Base-by-base conservation (phyloP, 1,139 yeast species). In the Debaryomycetaceae sp. region DNA sequence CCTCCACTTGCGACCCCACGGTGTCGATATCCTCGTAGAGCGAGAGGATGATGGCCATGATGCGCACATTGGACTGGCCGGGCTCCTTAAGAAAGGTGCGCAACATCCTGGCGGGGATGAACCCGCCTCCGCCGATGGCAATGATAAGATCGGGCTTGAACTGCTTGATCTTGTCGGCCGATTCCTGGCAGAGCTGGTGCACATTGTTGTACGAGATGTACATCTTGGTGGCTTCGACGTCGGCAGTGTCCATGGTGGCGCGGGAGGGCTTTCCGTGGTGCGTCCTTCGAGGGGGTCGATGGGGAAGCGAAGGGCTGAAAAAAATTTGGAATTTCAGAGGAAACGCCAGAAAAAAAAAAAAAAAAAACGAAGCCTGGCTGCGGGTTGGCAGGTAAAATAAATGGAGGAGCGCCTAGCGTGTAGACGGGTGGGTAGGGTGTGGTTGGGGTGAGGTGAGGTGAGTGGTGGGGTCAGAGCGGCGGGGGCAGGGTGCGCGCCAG, bases 81-180 rank as follows among this genome's bases (percentile, higher is more conserved):
- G 83, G 83, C 42, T 79, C 80, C 59, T 86, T 88, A 49, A 89
- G 67, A 61, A 89, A 89, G 1, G 96, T 80, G 57, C 97, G 77
- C 48, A 89, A 74, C 63, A 89, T 89, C 55, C 97, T 77, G 18
- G 97, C 96, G 12, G 97, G 97, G 40, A 89, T 89, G 59, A 89
- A 83, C 4, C 97, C 97, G 48, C 97, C 95, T 41, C 95, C 95
- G 49, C 83, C 76, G 49, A 89, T 85, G 46, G 96, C 96, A 40
- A 89, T 80, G 61, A 89, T 86, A 43, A 86, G 69, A 58, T 84
- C 91, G 18, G 96, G 96, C 49, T 80, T 75, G 57, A 75, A 79
- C 28, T 65, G 69, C 56, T 83, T 74, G 50, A 88, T 76, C 41
- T 71, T 70, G 38, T 68, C 77, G 14, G 96, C 95, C 17, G 82